A percentile compares a stretch with the other conserved stretches of the same genome.
Conservation (phyloP, 75 land plant genomes). For the Selaginella tamariscina region DNA sequence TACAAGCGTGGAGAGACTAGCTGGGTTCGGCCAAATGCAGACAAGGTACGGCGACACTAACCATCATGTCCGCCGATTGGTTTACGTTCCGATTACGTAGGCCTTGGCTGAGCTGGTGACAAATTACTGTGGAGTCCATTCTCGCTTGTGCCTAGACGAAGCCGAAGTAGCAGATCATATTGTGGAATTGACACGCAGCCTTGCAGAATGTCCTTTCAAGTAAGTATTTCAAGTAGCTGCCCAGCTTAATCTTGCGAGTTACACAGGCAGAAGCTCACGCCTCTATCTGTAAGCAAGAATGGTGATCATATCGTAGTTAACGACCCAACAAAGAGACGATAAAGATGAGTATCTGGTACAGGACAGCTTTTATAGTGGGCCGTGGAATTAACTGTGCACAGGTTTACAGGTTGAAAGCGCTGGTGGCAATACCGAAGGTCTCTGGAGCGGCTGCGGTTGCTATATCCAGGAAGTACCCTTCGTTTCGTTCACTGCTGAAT, state of each 20-base stretch:
- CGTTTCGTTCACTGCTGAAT: slow-evolving; percentile 79
- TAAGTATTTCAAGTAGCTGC: slow-evolving; percentile 10
- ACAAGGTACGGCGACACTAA: neutral
- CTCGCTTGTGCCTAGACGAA: slow-evolving; percentile 83
- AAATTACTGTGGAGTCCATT: slow-evolving; percentile 53
- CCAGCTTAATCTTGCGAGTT: neutral
- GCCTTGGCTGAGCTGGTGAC: slow-evolving; percentile 54
- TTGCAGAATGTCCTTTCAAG: slow-evolving; percentile 84
- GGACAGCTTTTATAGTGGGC: neutral
- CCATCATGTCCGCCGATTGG: neutral
- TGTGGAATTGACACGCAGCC: slow-evolving; percentile 71
- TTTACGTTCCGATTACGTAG: slow-evolving; percentile 31
- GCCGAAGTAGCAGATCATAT: slow-evolving; percentile 94
- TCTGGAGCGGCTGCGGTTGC: slow-evolving; percentile 59
- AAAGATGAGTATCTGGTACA: slow-evolving; percentile 70
- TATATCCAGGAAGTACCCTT: slow-evolving; percentile 76
- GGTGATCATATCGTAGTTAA: slow-evolving; percentile 61
- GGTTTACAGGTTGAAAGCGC: neutral
- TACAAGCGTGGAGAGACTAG: neutral
- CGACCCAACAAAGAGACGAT: neutral
- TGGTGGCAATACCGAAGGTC: neutral
- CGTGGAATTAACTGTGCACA: neutral
- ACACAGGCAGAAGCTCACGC: slow-evolving; percentile 43
- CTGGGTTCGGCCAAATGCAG: slow-evolving; percentile 10
- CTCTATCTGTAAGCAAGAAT: slow-evolving; percentile 30